phyloP scores from a whole-genome alignment of 2,329 filamentous ascomycete genomes.

The Clarireedia hainanense region DNA sequence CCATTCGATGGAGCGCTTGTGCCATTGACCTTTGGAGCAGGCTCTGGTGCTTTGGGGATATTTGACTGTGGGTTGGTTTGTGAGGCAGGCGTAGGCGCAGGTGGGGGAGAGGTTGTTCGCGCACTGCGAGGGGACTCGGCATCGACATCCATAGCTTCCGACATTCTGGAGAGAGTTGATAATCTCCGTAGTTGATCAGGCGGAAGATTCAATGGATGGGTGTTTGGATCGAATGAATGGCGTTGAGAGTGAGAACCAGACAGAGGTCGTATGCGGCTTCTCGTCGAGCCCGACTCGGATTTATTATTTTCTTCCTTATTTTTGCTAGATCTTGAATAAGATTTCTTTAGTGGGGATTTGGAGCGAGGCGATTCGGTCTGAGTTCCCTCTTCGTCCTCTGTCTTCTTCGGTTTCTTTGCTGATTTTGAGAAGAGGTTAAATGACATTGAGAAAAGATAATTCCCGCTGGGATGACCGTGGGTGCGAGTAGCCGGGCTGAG shows the following conservation, averaged over 20 bases:
- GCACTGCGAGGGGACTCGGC: conserved; percentile 45
- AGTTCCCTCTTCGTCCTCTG: conserved; percentile 22
- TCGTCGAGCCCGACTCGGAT: conserved; percentile 23
- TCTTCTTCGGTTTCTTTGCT: conserved; percentile 29
- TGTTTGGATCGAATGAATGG: conserved; percentile 54
- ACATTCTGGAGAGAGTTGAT: conserved; percentile 56
- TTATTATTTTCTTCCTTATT: conserved; percentile 21
- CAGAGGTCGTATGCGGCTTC: conserved; percentile 25
- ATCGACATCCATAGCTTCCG: conserved; percentile 62
- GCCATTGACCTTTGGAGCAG: conserved; percentile 38
- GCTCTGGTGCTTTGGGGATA: conserved; percentile 27
- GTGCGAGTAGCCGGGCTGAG: conserved; percentile 9
- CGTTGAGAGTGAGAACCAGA: conserved; percentile 21
- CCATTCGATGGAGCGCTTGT: background rate
- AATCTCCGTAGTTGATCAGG: conserved; percentile 79
- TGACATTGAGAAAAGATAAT: conserved; percentile 9
- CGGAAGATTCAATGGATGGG: conserved; percentile 82
- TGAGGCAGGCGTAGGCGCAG: conserved; percentile 33
- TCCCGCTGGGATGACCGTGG: conserved; percentile 7
- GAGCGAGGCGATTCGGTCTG: conserved; percentile 18
- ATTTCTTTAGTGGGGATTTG: conserved; percentile 27
- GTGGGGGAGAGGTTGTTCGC: conserved; percentile 43
- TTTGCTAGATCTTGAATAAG: conserved; percentile 24
- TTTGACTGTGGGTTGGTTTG: conserved; percentile 3
- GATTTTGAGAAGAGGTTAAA: conserved; percentile 30